phyloP scores from a whole-genome alignment of 169 alveolate genomes.

The Besnoitia besnoiti region DNA sequence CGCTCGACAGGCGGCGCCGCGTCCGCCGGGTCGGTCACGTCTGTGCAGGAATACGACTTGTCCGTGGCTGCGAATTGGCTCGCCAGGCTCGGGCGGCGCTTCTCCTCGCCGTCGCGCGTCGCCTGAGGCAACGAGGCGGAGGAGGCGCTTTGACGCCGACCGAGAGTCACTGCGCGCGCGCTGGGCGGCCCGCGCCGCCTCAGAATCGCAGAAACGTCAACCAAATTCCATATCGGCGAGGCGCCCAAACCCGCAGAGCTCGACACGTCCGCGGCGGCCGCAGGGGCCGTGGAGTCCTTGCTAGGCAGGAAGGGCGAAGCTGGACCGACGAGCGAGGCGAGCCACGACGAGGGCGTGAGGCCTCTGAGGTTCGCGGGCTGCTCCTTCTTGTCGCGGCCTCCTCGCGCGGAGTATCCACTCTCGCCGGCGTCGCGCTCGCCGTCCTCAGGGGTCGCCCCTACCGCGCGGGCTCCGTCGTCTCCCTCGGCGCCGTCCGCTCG shows the following conservation, averaged over 20 bases:
- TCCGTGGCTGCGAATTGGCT: too few relatives aligned
- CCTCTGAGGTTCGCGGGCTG: neutral
- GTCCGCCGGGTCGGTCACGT: too few relatives aligned
- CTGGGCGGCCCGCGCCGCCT: neutral
- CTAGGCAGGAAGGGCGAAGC: neutral
- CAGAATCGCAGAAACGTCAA: neutral
- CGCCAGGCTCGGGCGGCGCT: too few relatives aligned
- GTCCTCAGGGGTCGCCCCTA: neutral
- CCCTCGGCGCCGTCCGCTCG: neutral
- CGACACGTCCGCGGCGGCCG: neutral
- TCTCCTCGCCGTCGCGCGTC: neutral
- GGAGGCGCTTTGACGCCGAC: too few relatives aligned
- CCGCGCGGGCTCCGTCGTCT: neutral
- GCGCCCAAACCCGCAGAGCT: neutral
- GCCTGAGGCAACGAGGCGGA: too few relatives aligned
- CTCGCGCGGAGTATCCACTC: neutral
- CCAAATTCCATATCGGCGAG: neutral
- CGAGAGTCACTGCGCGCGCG: neutral
- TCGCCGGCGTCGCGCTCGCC: neutral
- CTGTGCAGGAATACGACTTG: too few relatives aligned
- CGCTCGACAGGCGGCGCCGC: too few relatives aligned
- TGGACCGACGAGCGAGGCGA: neutral
- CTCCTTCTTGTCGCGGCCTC: neutral
- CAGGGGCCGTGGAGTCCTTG: neutral
- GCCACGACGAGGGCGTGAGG: neutral